phyloP scores from a whole-genome alignment of 768 basidiomycete species.

The Termitomyces sp. region DNA sequence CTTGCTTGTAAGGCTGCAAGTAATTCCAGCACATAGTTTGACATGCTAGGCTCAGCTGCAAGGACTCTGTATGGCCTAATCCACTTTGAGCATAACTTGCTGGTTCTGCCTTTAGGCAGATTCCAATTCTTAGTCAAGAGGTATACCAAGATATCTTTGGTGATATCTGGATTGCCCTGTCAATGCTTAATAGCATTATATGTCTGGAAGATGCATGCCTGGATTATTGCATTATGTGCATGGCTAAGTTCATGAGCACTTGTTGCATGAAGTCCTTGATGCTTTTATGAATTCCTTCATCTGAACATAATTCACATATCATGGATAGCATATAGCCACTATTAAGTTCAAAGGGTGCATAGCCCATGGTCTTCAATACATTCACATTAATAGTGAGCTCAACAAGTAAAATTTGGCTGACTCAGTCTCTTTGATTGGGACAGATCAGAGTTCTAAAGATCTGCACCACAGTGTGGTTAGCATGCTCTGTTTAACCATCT shows the following conservation, averaged over 20 bases:
- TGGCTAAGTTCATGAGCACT: not conserved
- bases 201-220: not conserved
- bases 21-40: not conserved
- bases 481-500: not conserved
- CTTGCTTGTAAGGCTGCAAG: not conserved
- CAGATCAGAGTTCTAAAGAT: not conserved
- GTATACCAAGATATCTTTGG: no score
- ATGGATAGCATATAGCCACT: conserved; percentile 19
- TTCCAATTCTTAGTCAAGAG: not conserved
- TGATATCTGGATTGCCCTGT: no score
- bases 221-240: not conserved
- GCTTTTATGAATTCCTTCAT: conserved; percentile 8
- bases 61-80: not conserved
- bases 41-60: not conserved
- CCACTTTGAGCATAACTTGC: not conserved
- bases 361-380: conserved; percentile 15
- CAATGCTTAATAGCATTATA: not conserved
- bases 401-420: conserved; percentile 21
- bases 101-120: not conserved
- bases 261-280: conserved; percentile 19
- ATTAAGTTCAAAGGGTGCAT: conserved; percentile 13
- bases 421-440: conserved; percentile 21
- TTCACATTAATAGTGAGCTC: conserved; percentile 34
- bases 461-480: not conserved
- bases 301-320: not conserved